A percentile compares a stretch with the other conserved stretches of the same genome.
Conservation (phyloP, 176 grass and related monocot species). For the Pharus latifolius region DNA sequence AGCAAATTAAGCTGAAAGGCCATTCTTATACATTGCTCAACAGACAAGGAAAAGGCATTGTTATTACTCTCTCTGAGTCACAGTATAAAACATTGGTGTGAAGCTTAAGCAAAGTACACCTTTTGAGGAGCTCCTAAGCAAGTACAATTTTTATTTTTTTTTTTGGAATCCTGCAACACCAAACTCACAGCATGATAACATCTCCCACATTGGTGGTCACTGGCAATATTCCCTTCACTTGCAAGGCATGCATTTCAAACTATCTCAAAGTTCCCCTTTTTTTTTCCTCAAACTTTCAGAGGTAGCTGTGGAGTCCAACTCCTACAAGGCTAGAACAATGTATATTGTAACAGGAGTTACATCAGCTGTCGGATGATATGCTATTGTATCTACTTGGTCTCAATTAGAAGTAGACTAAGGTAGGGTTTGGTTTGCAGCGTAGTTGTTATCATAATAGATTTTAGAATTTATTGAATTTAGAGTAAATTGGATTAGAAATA, state of each 20-base stretch:
- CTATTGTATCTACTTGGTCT: not conserved
- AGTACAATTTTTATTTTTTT: not conserved
- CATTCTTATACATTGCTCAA: not conserved
- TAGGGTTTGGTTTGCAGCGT: too few relatives aligned
- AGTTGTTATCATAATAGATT: too few relatives aligned
- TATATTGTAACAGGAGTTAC: not conserved
- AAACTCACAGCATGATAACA: conserved; percentile 11
- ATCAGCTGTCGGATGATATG: not conserved
- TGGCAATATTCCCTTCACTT: conserved; percentile 1
- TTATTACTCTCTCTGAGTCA: not conserved
- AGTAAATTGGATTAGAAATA: too few relatives aligned
- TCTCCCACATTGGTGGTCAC: not conserved
- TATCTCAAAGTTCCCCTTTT: not conserved
- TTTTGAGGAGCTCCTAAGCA: conserved; percentile 9
- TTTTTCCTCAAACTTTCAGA: not conserved
- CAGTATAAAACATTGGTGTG: not conserved
- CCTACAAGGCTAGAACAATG: not conserved
- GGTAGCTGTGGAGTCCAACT: not conserved
- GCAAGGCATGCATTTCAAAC: not conserved
- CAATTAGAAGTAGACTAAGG: not conserved
- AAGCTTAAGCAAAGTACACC: conserved; percentile 18
- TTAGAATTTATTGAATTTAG: too few relatives aligned
- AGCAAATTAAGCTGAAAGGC: not conserved
- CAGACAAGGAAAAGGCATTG: not conserved
- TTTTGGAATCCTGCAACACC: conserved; percentile 1